Conservation (phyloP, 164 flowering plant genomes). For the Stephania cephalantha region DNA sequence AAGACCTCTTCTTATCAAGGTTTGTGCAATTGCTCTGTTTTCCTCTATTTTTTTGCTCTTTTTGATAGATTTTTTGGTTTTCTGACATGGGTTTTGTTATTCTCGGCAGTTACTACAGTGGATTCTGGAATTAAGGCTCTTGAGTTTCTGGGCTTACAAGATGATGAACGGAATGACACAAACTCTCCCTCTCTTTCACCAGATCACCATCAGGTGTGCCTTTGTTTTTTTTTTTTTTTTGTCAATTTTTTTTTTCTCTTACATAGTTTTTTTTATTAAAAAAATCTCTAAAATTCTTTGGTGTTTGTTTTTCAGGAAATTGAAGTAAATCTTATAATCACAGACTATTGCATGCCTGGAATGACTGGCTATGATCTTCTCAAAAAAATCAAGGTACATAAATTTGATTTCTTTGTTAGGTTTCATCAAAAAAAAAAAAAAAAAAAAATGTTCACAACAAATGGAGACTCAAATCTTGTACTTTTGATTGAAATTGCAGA, state of each 20-base stretch:
- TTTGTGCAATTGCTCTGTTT: background rate
- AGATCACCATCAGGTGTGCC: constrained; percentile 22
- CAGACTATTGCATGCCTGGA: constrained; percentile 42
- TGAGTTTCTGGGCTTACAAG: constrained; percentile 32
- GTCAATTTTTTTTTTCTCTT: background rate
- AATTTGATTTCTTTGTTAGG: constrained; percentile 6
- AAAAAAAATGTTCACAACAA: background rate
- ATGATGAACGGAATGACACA: constrained; percentile 18
- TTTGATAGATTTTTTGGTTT: background rate
- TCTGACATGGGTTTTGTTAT: constrained; percentile 7
- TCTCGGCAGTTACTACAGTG: constrained; percentile 33
- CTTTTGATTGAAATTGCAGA: constrained; percentile 33
- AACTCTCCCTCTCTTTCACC: constrained; percentile 15
- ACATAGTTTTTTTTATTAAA: background rate
- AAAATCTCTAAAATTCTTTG: no score
- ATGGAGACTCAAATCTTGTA: constrained; percentile 1
- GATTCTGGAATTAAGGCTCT: constrained; percentile 42
- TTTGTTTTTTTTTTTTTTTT: background rate
- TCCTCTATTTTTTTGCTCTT: background rate
- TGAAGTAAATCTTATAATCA: constrained; percentile 31
- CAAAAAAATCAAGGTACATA: constrained; percentile 33
- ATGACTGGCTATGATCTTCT: constrained; percentile 39
- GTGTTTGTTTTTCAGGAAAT: constrained; percentile 19
- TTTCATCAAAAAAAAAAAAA: background rate
- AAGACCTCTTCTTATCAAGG: constrained; percentile 42